phyloP scores from a whole-genome alignment of 192 early-diverging fungal genomes.

The Umbelopsis ramanniana region DNA sequence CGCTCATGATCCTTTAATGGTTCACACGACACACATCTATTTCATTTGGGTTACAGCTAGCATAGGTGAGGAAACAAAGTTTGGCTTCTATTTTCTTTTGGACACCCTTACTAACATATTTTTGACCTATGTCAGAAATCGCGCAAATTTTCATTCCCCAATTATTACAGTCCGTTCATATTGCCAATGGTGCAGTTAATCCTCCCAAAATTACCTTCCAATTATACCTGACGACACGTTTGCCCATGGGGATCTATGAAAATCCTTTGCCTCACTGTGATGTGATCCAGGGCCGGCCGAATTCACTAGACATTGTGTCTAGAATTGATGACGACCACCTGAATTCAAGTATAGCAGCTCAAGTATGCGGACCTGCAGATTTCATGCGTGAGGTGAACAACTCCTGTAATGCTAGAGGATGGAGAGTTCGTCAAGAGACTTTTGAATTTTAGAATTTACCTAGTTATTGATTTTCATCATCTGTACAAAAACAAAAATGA shows the following conservation, averaged over 20 bases:
- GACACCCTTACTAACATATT: background rate
- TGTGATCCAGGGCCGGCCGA: background rate
- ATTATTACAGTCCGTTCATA: constrained; percentile 10
- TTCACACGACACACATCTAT: constrained; percentile 36
- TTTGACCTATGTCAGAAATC: constrained; percentile 19
- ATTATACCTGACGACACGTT: constrained; percentile 15
- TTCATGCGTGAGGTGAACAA: constrained; percentile 40
- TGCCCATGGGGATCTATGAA: constrained; percentile 22
- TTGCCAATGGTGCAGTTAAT: background rate
- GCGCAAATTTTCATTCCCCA: constrained; percentile 21
- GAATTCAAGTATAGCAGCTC: constrained; percentile 27
- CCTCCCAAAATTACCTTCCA: background rate
- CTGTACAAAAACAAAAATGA: too few relatives aligned
- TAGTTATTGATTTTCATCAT: too few relatives aligned
- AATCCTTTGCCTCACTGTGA: constrained; percentile 19
- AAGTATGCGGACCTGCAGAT: constrained; percentile 36
- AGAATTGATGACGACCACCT: background rate
- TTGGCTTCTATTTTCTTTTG: too few relatives aligned
- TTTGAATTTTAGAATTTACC: constrained; percentile 43
- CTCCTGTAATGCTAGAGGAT: constrained; percentile 27
- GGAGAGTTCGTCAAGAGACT: constrained; percentile 41
- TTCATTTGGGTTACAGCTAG: constrained; percentile 43
- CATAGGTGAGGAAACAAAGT: constrained; percentile 23
- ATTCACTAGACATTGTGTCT: background rate
- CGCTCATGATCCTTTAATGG: constrained; percentile 21